A percentile compares a stretch with the other conserved stretches of the same genome.
Conservation (phyloP, 1,284 basidiomycete genomes). For the Neolentinus lepideus region DNA sequence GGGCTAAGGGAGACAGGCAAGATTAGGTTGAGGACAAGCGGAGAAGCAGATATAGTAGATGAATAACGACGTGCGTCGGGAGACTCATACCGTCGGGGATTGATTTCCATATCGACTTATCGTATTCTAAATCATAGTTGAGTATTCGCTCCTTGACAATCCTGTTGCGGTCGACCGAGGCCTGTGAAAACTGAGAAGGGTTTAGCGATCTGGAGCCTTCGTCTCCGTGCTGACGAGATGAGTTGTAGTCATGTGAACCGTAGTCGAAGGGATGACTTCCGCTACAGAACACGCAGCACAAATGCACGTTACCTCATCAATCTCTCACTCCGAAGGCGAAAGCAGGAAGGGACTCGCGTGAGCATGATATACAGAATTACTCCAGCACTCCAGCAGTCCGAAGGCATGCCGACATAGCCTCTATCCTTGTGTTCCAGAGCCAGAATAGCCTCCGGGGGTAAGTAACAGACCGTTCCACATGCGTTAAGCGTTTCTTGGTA, state of each 20-base stretch:
- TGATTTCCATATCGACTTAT: constrained; percentile 41
- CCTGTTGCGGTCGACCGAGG: constrained; percentile 13
- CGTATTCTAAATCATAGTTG: constrained; percentile 50
- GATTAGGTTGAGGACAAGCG: not conserved
- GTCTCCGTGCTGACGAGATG: not conserved
- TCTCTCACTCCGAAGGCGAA: not conserved
- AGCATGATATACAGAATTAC: constrained; percentile 78
- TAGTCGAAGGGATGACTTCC: constrained; percentile 73
- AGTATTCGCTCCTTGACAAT: constrained; percentile 64
- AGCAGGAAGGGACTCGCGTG: constrained; percentile 39
- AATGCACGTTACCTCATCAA: constrained; percentile 7
- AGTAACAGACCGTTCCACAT: constrained; percentile 76
- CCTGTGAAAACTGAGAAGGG: constrained; percentile 15
- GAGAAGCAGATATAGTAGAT: not conserved
- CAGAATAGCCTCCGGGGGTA: constrained; percentile 78
- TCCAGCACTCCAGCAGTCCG: constrained; percentile 82
- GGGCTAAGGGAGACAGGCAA: constrained; percentile 31
- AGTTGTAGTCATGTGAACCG: constrained; percentile 24
- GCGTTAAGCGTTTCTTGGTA: constrained; percentile 75
- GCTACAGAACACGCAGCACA: constrained; percentile 25
- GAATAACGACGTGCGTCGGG: constrained; percentile 2
- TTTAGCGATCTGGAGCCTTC: not conserved
- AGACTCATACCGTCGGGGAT: constrained; percentile 49
- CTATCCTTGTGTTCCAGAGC: constrained; percentile 66
- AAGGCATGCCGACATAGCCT: constrained; percentile 71